These are phyloP conservation scores for Geotrichum phurueaensis DNA, from an alignment of 1,139 yeast genomes.

Conservation along the genomic window DNA sequence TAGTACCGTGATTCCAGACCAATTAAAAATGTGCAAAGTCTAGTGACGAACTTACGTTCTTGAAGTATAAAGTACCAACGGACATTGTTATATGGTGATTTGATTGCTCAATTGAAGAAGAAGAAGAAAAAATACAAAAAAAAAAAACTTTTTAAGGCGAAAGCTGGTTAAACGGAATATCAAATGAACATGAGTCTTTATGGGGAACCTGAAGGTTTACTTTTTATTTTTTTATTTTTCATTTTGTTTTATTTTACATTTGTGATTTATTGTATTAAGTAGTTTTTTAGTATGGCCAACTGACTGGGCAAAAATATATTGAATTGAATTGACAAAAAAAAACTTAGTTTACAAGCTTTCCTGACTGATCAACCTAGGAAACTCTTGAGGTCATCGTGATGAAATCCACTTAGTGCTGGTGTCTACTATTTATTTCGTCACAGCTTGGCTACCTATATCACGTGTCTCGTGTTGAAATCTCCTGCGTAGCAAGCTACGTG, in stretches of 20 bases:
- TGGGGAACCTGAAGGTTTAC: no score
- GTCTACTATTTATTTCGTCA: not conserved
- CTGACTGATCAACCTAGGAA: not conserved
- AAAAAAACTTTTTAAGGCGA: no score
- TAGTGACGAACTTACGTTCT: constrained; percentile 18
- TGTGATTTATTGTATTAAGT: no score
- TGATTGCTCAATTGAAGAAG: not conserved
- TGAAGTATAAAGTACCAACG: constrained; percentile 33
- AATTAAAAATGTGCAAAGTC: not conserved
- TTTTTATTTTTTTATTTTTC: no score
- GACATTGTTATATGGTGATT: constrained; percentile 25
- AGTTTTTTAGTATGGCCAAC: no score
- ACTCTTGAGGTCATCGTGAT: not conserved
- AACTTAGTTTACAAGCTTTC: not conserved
- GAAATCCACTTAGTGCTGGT: not conserved
- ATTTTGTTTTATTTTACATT: no score
- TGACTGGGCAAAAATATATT: no score
- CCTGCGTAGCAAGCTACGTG: no score
- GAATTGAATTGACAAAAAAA: not conserved
- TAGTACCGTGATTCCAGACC: not conserved
- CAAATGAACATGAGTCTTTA: no score
- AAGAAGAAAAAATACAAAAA: not conserved
- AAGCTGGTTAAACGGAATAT: no score
- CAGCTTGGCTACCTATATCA: not conserved
- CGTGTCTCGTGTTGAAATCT: not conserved